Conservation (phyloP, 2,329 filamentous ascomycete genomes). For the Dothideomycetes sp. region DNA sequence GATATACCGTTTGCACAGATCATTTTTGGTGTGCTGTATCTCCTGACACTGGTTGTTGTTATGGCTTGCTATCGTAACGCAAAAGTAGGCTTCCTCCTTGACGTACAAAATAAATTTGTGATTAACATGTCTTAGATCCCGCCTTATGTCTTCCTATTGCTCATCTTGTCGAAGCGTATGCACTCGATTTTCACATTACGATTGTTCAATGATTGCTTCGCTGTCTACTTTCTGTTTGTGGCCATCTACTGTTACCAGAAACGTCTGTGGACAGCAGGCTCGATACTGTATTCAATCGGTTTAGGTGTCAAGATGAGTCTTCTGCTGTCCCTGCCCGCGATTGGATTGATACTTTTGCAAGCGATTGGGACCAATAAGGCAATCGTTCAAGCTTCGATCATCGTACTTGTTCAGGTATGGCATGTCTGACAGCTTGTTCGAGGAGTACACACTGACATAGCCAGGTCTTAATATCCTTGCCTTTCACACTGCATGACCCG, state of each 20-base stretch:
- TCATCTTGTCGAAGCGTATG: constrained; percentile 81
- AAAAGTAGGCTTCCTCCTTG: constrained; percentile 6
- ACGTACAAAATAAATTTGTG: background rate
- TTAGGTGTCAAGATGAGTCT: constrained; percentile 94
- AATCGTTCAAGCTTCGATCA: constrained; percentile 60
- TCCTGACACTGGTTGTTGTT: constrained; percentile 65
- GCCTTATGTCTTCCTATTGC: constrained; percentile 75
- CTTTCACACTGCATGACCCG: constrained; percentile 60
- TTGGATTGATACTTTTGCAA: constrained; percentile 68
- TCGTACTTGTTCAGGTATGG: constrained; percentile 65
- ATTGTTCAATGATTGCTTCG: constrained; percentile 93
- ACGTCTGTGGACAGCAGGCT: constrained; percentile 63
- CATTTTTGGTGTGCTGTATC: constrained; percentile 71
- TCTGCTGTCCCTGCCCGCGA: constrained; percentile 70
- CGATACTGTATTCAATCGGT: constrained; percentile 64
- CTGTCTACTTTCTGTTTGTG: constrained; percentile 71
- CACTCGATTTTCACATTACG: constrained; percentile 90
- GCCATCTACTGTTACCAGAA: constrained; percentile 72
- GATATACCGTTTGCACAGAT: constrained; percentile 75
- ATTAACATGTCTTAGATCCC: constrained; percentile 44
- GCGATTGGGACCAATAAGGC: constrained; percentile 58
- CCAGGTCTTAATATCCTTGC: constrained; percentile 49
- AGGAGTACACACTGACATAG: constrained; percentile 17
- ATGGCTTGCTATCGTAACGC: constrained; percentile 73
- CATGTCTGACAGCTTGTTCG: background rate